phyloP scores from a whole-genome alignment of 306 rosid genomes.

The Sicyos baderoa region DNA sequence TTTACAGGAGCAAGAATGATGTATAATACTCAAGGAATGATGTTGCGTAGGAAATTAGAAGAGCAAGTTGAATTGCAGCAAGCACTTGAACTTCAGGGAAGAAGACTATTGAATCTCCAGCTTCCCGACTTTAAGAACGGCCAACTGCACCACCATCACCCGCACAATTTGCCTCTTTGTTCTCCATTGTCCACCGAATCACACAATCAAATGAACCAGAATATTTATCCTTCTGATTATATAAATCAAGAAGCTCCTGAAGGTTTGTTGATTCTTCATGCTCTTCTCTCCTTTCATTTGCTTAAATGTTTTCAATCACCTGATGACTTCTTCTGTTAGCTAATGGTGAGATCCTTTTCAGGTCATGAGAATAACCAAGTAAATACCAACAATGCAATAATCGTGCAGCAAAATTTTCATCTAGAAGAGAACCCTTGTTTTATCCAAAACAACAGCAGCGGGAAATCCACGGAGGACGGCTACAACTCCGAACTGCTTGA shows the following conservation, averaged over 20 bases:
- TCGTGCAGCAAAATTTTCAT: slow-evolving; percentile 32
- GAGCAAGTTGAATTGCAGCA: slow-evolving; percentile 84
- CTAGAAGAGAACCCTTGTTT: slow-evolving; percentile 32
- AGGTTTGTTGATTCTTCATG: slow-evolving; percentile 35
- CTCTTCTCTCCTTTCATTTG: background rate
- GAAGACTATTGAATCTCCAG: slow-evolving; percentile 73
- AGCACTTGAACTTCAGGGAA: slow-evolving; percentile 71
- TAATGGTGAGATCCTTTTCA: slow-evolving; percentile 25
- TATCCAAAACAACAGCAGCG: slow-evolving; percentile 26
- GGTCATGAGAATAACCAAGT: slow-evolving; percentile 35
- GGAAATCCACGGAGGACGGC: slow-evolving; percentile 23
- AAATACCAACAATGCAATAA: slow-evolving; percentile 18
- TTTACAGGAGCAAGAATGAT: slow-evolving; percentile 58
- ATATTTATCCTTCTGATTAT: slow-evolving; percentile 40
- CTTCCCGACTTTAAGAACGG: slow-evolving; percentile 67
- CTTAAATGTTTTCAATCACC: background rate
- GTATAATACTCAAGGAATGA: slow-evolving; percentile 51
- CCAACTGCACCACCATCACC: slow-evolving; percentile 49
- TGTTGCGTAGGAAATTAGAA: slow-evolving; percentile 61
- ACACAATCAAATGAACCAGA: slow-evolving; percentile 36
- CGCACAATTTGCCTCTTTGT: slow-evolving; percentile 73
- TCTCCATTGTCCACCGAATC: slow-evolving; percentile 41
- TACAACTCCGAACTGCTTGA: slow-evolving; percentile 26
- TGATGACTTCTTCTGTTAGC: background rate
- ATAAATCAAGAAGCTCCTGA: slow-evolving; percentile 43